Percentiles rank a stretch among this genome's conserved stretches.
Evolutionary conservation across 2,329 filamentous ascomycete species (phyloP).

Genomic region (Fonsecaea pugnacius): DNA sequence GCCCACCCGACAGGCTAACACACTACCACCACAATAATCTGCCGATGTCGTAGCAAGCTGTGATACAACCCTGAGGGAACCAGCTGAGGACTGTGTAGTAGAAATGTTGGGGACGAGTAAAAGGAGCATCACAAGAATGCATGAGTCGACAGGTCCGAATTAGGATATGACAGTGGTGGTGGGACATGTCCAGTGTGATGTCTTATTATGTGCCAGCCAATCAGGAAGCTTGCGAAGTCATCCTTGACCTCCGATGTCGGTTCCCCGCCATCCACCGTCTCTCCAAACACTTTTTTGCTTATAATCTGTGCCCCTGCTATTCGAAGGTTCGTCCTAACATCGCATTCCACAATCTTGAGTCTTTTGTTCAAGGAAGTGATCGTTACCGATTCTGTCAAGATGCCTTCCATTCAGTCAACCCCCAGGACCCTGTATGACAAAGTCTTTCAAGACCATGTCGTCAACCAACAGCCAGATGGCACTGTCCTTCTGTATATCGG

Average conservation of each 20-base stretch:
- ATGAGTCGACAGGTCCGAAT: not conserved
- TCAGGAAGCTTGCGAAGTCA: conserved; percentile 27
- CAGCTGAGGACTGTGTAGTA: too few species aligned
- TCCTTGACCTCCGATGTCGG: conserved; percentile 28
- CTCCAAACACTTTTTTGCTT: conserved; percentile 18
- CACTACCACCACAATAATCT: too few species aligned
- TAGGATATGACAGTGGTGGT: not conserved
- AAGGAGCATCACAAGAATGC: too few species aligned
- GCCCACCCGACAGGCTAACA: too few species aligned
- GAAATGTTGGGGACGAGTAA: too few species aligned
- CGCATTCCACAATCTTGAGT: not conserved
- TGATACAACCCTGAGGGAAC: too few species aligned
- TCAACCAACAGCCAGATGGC: conserved; percentile 93
- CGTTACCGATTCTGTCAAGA: conserved; percentile 51
- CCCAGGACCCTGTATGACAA: conserved; percentile 96
- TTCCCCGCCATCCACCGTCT: conserved; percentile 5
- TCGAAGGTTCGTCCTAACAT: conserved; percentile 10
- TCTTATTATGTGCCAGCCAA: conserved; percentile 12
- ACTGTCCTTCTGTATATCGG: conserved; percentile 92
- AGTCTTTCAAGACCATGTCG: conserved; percentile 91
- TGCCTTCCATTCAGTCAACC: conserved; percentile 73
- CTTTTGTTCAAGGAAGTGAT: not conserved
- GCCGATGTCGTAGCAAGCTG: too few species aligned
- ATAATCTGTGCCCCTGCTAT: conserved; percentile 26
- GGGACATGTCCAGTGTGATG: not conserved